Base-by-base conservation (phyloP, 441 rosid genomes). In the Gossypium davidsonii region DNA sequence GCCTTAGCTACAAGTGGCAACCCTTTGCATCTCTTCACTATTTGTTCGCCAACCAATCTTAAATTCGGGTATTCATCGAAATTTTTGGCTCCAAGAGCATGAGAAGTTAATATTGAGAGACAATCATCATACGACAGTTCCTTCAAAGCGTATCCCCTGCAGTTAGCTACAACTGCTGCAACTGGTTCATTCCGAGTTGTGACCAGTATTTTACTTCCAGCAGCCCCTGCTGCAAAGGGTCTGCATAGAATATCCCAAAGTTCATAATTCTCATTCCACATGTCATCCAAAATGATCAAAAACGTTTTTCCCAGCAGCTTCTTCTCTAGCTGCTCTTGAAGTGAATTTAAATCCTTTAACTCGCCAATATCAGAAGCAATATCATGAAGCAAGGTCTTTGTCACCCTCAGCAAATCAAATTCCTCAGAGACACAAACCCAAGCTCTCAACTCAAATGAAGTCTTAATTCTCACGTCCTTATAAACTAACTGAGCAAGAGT, bases 241-340 rank as follows among this genome's bases (percentile, higher is more conserved):
- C 15, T 61, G 28, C 69, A 55, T 25, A 61, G 37, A 44, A 63
- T 12, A 4, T 75, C 63, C 78, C 74, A 75, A 3, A n/a, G 20
- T 0, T 20, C 48, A 62, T 61, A 75, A 26, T 62, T 62, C 57
- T 78, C 78, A 63, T 11, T 78, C 81, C 78, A 74, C 2, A 78
- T 66, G 46, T 78, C 81, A 75, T 76, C 81, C 8, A 78, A 34
- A n/a, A 78, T 42, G 11, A 77, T 18, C 17, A 77, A 52, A 68
- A 77, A 67, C 7, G 73, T 79, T 39, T 60, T 72, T 11, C 72
- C 68, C 11, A 3, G n/a, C 39, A 76, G n/a, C 57, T 28, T 61
- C 63, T 73, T 52, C 69, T 73, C 63, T n/a, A 79, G 48, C 31
- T 10, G 56, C 7, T 7, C 21, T 31, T 79, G 79, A 60, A 66